A percentile compares a stretch with the other conserved stretches of the same genome.
Evolutionary conservation across 495 filamentous ascomycete genomes (phyloP).

Genomic region (Aspergillus haitiensis): DNA sequence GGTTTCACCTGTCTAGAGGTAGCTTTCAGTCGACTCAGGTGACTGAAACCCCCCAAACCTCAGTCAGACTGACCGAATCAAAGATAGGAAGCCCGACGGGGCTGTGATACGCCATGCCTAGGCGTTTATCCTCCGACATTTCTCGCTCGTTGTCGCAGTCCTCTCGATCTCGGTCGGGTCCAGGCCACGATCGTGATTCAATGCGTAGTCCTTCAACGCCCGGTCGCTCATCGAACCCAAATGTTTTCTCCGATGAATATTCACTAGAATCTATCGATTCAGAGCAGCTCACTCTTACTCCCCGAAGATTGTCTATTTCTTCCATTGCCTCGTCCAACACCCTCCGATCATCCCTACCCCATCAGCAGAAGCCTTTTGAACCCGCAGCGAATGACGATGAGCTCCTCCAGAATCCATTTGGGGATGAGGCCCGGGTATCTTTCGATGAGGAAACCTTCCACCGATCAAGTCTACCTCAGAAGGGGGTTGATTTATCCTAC

Average conservation of each 20-base stretch:
- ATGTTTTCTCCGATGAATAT: constrained; percentile 57
- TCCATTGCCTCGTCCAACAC: constrained; percentile 41
- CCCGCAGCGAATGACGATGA: constrained; percentile 30
- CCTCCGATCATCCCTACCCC: constrained; percentile 32
- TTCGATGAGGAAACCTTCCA: constrained; percentile 38
- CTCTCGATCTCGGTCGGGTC: constrained; percentile 34
- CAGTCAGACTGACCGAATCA: constrained; percentile 26
- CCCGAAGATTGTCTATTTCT: constrained; percentile 34
- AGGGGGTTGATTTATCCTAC: constrained; percentile 39
- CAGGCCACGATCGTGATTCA: constrained; percentile 33
- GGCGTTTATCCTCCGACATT: constrained; percentile 44
- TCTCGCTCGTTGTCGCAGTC: constrained; percentile 45
- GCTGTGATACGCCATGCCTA: constrained; percentile 49
- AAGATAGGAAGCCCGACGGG: constrained; percentile 44
- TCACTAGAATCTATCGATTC: constrained; percentile 47
- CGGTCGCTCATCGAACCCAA: constrained; percentile 46
- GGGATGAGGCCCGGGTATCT: constrained; percentile 42
- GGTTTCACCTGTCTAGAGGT: constrained; percentile 1
- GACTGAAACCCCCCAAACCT: constrained; percentile 22
- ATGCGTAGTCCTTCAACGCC: constrained; percentile 37
- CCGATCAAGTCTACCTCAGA: constrained; percentile 45
- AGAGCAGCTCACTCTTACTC: constrained; percentile 36
- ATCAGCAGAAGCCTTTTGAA: constrained; percentile 30
- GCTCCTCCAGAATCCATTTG: constrained; percentile 42
- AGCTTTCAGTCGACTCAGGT: constrained; percentile 21